A percentile compares a stretch with the other conserved stretches of the same genome.
These are phyloP conservation scores for Rhytidiadelphus loreus DNA, from an alignment of 225 moss, liverwort and hornwort genomes.

Conservation along the genomic window DNA sequence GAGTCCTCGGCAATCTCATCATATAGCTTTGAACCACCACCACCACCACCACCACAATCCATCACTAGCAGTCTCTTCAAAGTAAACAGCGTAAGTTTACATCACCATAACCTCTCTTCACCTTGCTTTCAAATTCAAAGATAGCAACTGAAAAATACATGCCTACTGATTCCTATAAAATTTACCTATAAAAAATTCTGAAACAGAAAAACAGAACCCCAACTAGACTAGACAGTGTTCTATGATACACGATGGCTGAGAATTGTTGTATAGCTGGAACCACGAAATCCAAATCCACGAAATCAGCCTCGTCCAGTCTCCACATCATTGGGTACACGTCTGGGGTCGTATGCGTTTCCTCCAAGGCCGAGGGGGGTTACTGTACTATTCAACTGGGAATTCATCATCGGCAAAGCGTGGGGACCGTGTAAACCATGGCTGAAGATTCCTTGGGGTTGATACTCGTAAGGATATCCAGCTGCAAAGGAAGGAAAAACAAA, in stretches of 20 bases:
- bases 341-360: slow-evolving; percentile 11
- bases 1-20: not conserved
- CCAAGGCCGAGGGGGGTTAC: not conserved
- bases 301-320: slow-evolving; percentile 32
- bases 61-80: not conserved
- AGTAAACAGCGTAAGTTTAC: not conserved
- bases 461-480: slow-evolving; percentile 53
- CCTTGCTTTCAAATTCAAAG: not conserved
- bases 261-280: too few species aligned
- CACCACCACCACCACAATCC: not conserved
- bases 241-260: not conserved
- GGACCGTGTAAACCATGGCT: slow-evolving; percentile 33
- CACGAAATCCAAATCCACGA: too few species aligned
- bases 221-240: not conserved
- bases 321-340: slow-evolving; percentile 6
- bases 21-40: not conserved
- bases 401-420: slow-evolving; percentile 15
- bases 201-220: not conserved
- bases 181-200: not conserved
- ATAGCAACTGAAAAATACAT: not conserved
- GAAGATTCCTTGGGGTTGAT: slow-evolving; percentile 30
- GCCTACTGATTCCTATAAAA: not conserved
- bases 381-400: not conserved
- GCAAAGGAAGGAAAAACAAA: not conserved
- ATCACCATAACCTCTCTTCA: not conserved